Base-by-base conservation (phyloP, 129 eudicot genomes). In the Heracleum sosnowskyi region DNA sequence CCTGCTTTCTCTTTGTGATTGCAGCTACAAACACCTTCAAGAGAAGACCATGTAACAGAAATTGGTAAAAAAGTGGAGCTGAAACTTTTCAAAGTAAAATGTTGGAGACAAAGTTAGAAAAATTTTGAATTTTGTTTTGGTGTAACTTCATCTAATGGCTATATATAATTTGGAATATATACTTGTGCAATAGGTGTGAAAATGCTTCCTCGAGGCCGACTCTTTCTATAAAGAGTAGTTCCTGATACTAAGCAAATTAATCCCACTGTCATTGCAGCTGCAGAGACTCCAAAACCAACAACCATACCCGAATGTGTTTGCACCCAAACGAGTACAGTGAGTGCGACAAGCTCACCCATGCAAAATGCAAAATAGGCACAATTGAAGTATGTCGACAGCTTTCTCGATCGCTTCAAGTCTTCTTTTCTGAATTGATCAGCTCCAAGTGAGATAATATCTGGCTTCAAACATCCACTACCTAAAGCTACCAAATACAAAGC, bases 381-480 rank as follows among this genome's bases (percentile, higher is more conserved):
- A 51, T 91, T 91, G 86, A 91, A 91, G 89, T 69, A 91, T 73
- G 94, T 87, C 29, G 97, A 91, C 20, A 91, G 90, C 80, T 84
- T 84, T 35, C 82, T 91, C 28, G 91, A 82, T 40, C 73, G 81
- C 51, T 84, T 77, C 2, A 71, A 16, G 41, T 86, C 86, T 8
- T 84, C 70, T 44, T 85, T 89, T 35, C 79, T 73, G 76, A 91
- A 86, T 40, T 91, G 97, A 69, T 91, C 90, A 63, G 94, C 97
- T 68, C 92, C 97, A 47, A 82, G 96, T 47, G 98, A 89, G 78
- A 94, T 94, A 78, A 94, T 94, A 76, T 94, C 91, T 5, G 98
- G 98, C 84, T 94, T 94, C 73, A 94, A 74, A 79, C 98, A 94
- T 11, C 98, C 98, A 87, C 98, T 94, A 69, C 98, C 98, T 49